Percentiles rank a stretch among this genome's conserved stretches.
Conservation (phyloP, 768 basidiomycete species). For the Boletellus emodensis region DNA sequence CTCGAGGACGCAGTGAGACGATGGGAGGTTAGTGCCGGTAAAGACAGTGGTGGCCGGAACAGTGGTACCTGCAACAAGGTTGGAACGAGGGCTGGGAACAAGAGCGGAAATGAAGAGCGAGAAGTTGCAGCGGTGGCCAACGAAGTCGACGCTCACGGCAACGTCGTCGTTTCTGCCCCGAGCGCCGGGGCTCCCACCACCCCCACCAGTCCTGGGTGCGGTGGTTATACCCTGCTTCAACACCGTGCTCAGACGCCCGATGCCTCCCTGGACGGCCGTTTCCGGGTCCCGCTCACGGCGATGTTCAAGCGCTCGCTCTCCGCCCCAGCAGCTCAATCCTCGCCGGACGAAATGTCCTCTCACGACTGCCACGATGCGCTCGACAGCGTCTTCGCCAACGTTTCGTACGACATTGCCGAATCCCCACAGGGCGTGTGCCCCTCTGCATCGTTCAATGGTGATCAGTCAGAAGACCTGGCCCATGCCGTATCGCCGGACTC, state of each 20-base stretch:
- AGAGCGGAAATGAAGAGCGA: constrained; percentile 24
- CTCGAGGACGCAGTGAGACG: constrained; percentile 58
- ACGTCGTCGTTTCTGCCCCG: constrained; percentile 4
- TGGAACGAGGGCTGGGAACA: constrained; percentile 3
- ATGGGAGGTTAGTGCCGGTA: constrained; percentile 32
- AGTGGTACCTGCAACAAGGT: background rate
- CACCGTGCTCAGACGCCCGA: constrained; percentile 29
- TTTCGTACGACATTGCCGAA: constrained; percentile 29
- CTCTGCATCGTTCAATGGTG: constrained; percentile 8
- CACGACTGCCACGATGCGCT: constrained; percentile 23
- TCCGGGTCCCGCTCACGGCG: constrained; percentile 52
- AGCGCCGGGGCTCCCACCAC: background rate
- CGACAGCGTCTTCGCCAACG: constrained; percentile 29
- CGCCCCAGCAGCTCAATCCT: constrained; percentile 39
- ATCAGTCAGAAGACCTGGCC: constrained; percentile 21
- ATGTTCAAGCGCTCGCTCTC: constrained; percentile 67
- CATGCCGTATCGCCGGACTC: constrained; percentile 22
- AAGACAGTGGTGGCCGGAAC: background rate
- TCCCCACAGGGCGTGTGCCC: constrained; percentile 11
- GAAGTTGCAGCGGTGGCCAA: constrained; percentile 15
- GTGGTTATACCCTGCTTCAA: constrained; percentile 6
- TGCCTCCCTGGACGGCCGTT: constrained; percentile 26
- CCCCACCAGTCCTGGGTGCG: constrained; percentile 1
- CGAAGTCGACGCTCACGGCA: constrained; percentile 8
- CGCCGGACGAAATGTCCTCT: constrained; percentile 8